Conservation (phyloP, 2,329 filamentous ascomycete species). For the Penicillium brevicompactum region DNA sequence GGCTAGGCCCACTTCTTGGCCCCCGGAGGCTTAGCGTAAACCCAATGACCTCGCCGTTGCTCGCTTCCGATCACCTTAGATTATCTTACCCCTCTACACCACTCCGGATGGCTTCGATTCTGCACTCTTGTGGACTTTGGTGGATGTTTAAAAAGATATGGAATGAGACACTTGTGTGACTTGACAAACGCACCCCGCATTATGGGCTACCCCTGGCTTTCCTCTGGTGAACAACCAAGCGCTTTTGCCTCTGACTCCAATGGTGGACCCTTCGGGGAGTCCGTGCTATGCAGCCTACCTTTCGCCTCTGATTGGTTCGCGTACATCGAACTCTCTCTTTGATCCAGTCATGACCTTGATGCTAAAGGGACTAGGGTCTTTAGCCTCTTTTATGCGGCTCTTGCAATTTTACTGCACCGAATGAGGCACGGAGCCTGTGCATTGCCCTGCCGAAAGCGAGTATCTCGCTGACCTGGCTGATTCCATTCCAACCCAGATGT, state of each 20-base stretch:
- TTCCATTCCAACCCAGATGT: background rate
- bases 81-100: background rate
- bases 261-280: background rate
- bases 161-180: background rate
- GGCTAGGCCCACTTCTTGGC: background rate
- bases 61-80: background rate
- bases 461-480: background rate
- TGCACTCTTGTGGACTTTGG: background rate
- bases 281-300: background rate
- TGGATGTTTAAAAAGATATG: background rate
- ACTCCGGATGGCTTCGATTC: background rate
- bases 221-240: background rate
- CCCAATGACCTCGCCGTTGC: background rate
- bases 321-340: background rate
- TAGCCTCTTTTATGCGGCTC: slow-evolving; percentile 23
- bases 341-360: slow-evolving; percentile 9
- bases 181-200: background rate
- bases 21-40: background rate
- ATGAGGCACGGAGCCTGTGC: background rate
- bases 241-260: background rate
- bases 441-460: background rate
- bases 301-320: slow-evolving; percentile 3
- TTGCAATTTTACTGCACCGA: slow-evolving; percentile 11
- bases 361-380: slow-evolving; percentile 6
- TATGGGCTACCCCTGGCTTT: background rate